Evolutionary conservation across 176 grass and related monocot genomes (phyloP), one percentile per base, ranked within the genome.

Genomic region (Coix lacrymajobi): DNA sequence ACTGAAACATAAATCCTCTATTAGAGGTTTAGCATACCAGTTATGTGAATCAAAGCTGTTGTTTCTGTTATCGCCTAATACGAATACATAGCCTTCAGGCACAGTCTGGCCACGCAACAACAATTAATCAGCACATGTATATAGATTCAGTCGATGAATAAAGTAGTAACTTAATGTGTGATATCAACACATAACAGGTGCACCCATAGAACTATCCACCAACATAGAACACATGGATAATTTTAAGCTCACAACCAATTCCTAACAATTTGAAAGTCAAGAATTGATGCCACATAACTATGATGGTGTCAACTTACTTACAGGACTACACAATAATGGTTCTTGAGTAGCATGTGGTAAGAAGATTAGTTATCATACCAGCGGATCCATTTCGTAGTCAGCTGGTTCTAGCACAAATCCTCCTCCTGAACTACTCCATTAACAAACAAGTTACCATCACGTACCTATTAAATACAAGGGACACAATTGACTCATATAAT

Each of bases 31-130:
- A 81, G 52, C 82, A 79, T 91, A 99, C 96, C 96, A 99, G 62
- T 99, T 89, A 81, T 99, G 96, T 80, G 96, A 99, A 67, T 99
- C 96, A 11, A 87, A 96, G 63, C 96, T 99, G 87, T 99, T 85
- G 85, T 99, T 99, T 26, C 96, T 89, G 71, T 99, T 99, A 72
- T 99, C 96, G 4, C 96, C 96, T 40, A 99, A 60, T 28, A 99
- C 96, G 78, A 99, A 99, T 33, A 99, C 96, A 49, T 78, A 90
- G 8, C 96, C 91, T 85, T 87, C 56, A 54, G 96, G 93, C 19
- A 99, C 77, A 79, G 84, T 72, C 96, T 99, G 79, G 56, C 40
- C 60, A 76, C 46, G 68, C 31, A 83, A 82, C 24, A 26, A 68
- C 30, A 80, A 69, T 20, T 36, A 65, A 71, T 94, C 37, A 83